These are phyloP conservation scores for Oryza meridionalis DNA, from an alignment of 176 grass and related monocot genomes.

Conservation along the genomic window DNA sequence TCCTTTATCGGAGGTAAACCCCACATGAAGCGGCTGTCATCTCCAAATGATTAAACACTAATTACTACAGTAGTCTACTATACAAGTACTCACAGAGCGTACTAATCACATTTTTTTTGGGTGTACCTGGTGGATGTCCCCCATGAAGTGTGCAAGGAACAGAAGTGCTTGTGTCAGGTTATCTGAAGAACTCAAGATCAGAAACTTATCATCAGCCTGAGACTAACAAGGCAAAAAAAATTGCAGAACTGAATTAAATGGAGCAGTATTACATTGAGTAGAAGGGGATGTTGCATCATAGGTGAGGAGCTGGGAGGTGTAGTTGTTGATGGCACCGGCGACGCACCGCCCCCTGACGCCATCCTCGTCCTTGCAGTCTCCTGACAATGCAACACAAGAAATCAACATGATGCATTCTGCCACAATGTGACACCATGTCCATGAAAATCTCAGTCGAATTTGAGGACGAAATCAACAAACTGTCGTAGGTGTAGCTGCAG, in stretches of 20 bases:
- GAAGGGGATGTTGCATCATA: conserved; percentile 35
- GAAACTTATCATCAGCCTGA: neutral
- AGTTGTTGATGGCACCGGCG: conserved; percentile 76
- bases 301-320: conserved; percentile 64
- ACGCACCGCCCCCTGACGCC: conserved; percentile 60
- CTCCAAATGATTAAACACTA: neutral
- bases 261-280: conserved; percentile 33
- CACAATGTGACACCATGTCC: neutral
- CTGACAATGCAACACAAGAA: conserved; percentile 5
- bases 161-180: conserved; percentile 72
- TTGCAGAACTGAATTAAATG: neutral
- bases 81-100: neutral
- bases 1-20: conserved; percentile 63
- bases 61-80: too few species aligned
- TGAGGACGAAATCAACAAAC: conserved; percentile 13
- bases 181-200: conserved; percentile 25
- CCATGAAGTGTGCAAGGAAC: conserved; percentile 74
- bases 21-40: conserved; percentile 70
- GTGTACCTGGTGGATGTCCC: conserved; percentile 77
- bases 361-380: conserved; percentile 70
- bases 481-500: conserved; percentile 62
- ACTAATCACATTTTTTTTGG: neutral
- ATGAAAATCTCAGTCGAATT: neutral
- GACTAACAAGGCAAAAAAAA: neutral
- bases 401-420: neutral